Percentiles rank a stretch among this genome's conserved stretches.
These are phyloP conservation scores for Ophiostoma perfectum DNA, from an alignment of 2,329 filamentous ascomycete species.

Conservation along the genomic window DNA sequence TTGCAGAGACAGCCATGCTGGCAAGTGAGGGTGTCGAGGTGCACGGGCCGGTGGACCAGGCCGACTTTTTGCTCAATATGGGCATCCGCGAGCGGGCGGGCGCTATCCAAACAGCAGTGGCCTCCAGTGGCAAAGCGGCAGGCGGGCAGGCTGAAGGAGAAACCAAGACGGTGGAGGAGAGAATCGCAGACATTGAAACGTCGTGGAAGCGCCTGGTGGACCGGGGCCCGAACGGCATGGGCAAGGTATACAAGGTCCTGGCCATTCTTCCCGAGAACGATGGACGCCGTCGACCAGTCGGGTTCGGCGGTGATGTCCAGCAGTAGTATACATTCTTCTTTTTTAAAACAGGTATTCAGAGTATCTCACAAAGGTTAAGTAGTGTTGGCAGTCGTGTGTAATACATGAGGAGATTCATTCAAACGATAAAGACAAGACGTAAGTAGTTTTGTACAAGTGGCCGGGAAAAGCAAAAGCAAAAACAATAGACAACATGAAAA, in stretches of 20 bases:
- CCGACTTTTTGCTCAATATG: conserved; percentile 70
- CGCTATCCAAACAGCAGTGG: conserved; percentile 47
- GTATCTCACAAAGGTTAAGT: too few species aligned
- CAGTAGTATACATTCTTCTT: too few species aligned
- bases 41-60: conserved; percentile 86
- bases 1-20: conserved; percentile 74
- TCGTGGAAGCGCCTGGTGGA: conserved; percentile 83
- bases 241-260: conserved; percentile 87
- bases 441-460: conserved; percentile 13
- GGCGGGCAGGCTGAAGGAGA: conserved; percentile 1
- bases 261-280: conserved; percentile 80
- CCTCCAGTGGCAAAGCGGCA: conserved; percentile 37
- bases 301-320: conserved; percentile 72
- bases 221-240: conserved; percentile 78
- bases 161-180: conserved; percentile 39
- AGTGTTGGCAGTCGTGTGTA: not conserved
- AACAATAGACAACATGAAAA: conserved; percentile 6
- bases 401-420: not conserved
- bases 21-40: conserved; percentile 80
- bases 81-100: conserved; percentile 73
- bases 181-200: conserved; percentile 58
- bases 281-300: conserved; percentile 71
- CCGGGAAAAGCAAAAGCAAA: not conserved
- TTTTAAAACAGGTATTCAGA: too few species aligned
- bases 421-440: conserved; percentile 1